Conservation (phyloP, 2,329 filamentous ascomycete genomes). For the Talaromyces sp. region DNA sequence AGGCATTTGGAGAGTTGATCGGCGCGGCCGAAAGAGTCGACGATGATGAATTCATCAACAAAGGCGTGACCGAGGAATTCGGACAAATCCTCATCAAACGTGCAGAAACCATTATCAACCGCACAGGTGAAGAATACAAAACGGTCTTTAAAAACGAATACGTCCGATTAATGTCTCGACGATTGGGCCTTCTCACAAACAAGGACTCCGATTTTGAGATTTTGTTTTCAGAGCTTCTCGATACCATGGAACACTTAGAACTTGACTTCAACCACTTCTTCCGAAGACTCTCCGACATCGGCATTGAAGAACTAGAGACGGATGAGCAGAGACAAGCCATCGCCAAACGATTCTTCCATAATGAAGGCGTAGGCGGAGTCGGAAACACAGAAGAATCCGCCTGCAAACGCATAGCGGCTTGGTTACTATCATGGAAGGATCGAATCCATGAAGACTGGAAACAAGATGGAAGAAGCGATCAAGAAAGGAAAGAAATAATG, state of each 20-base stretch:
- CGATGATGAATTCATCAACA: slow-evolving; percentile 61
- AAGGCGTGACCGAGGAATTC: slow-evolving; percentile 67
- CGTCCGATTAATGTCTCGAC: slow-evolving; percentile 71
- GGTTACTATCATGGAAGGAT: slow-evolving; percentile 73
- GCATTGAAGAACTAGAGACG: slow-evolving; percentile 58
- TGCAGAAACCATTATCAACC: slow-evolving; percentile 77
- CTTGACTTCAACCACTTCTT: slow-evolving; percentile 96
- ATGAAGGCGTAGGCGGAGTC: slow-evolving; percentile 59
- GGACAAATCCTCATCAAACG: slow-evolving; percentile 66
- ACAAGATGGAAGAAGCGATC: slow-evolving; percentile 47
- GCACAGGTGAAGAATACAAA: slow-evolving; percentile 81
- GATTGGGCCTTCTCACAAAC: slow-evolving; percentile 68
- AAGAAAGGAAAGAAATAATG: slow-evolving; percentile 66
- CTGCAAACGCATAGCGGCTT: slow-evolving; percentile 63
- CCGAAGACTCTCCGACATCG: slow-evolving; percentile 65
- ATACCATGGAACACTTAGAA: slow-evolving; percentile 73
- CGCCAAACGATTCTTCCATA: slow-evolving; percentile 73
- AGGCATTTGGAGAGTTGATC: slow-evolving; percentile 81
- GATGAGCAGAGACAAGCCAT: slow-evolving; percentile 58
- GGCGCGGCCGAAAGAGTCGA: slow-evolving; percentile 72
- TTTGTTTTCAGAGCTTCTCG: slow-evolving; percentile 75
- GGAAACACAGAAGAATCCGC: slow-evolving; percentile 59
- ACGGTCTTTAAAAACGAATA: slow-evolving; percentile 84
- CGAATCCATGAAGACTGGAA: slow-evolving; percentile 74
- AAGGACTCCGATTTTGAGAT: slow-evolving; percentile 71